These are phyloP conservation scores for Pseudocercospora crystallina DNA, from an alignment of 2,329 filamentous ascomycete genomes.

Conservation along the genomic window DNA sequence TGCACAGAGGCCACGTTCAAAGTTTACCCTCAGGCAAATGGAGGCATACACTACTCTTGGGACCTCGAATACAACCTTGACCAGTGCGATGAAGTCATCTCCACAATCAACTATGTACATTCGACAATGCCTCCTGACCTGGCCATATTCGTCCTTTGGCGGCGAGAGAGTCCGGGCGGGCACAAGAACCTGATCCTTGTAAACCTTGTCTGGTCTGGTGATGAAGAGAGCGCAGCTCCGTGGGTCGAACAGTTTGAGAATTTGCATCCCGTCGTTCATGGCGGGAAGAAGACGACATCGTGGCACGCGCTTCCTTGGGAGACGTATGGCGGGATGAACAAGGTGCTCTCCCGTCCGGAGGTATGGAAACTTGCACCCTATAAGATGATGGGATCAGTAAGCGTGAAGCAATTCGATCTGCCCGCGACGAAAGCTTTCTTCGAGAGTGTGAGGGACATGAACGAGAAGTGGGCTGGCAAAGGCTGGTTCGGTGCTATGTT, in stretches of 20 bases:
- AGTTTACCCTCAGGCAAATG: constrained; percentile 1
- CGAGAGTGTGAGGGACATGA: not conserved
- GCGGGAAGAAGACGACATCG: constrained; percentile 1
- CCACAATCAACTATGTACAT: constrained; percentile 6
- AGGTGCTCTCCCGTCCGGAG: not conserved
- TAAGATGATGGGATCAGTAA: constrained; percentile 7
- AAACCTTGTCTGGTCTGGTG: constrained; percentile 11
- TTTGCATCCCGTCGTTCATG: constrained; percentile 2
- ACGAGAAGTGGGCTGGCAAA: constrained; percentile 6
- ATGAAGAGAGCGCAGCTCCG: not conserved
- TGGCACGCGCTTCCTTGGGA: constrained; percentile 9
- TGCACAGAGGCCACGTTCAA: constrained; percentile 1
- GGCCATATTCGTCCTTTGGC: constrained; percentile 11
- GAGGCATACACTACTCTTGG: constrained; percentile 4
- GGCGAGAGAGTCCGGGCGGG: not conserved
- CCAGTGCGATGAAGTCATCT: constrained; percentile 8
- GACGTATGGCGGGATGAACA: constrained; percentile 8
- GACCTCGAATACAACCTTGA: constrained; percentile 10
- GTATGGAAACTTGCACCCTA: constrained; percentile 1
- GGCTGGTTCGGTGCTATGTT: constrained; percentile 8
- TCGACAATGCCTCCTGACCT: constrained; percentile 6
- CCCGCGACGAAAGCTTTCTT: constrained; percentile 3
- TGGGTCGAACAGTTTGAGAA: constrained; percentile 6
- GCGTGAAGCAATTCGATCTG: constrained; percentile 2
- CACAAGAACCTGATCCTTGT: constrained; percentile 10